Percentiles rank a stretch among this genome's conserved stretches.
These are phyloP conservation scores for Linanthus parryae DNA, from an alignment of 148 eudicot genomes.

Conservation along the genomic window DNA sequence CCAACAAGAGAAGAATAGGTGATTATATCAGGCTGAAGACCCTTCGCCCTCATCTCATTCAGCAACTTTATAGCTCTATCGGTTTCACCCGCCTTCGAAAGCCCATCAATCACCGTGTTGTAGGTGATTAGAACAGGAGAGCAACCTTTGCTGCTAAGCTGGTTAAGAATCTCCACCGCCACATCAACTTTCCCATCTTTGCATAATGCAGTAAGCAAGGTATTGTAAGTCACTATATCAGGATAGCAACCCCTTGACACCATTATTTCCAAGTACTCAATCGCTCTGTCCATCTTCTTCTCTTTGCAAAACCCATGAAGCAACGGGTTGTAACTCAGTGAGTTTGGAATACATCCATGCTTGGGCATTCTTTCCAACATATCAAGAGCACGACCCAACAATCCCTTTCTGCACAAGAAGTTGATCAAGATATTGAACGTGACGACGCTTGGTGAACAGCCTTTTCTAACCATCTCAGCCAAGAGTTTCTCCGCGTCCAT, in stretches of 20 bases:
- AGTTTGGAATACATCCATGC: constrained; percentile 57
- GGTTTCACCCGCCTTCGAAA: constrained; percentile 44
- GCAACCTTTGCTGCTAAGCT: constrained; percentile 52
- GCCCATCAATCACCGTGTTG: constrained; percentile 54
- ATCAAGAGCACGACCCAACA: constrained; percentile 61
- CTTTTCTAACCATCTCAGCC: constrained; percentile 55
- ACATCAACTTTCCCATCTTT: constrained; percentile 64
- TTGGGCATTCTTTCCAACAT: constrained; percentile 54
- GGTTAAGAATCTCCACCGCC: constrained; percentile 52
- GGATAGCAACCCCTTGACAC: constrained; percentile 66
- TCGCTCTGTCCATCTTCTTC: constrained; percentile 63
- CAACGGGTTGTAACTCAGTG: constrained; percentile 61
- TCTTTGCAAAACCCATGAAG: constrained; percentile 69
- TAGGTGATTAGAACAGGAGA: constrained; percentile 61
- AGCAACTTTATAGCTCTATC: constrained; percentile 39
- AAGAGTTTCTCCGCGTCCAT: constrained; percentile 54
- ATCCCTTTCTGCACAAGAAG: constrained; percentile 54
- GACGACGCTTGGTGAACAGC: constrained; percentile 58
- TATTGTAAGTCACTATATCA: constrained; percentile 71
- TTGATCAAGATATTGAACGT: constrained; percentile 69
- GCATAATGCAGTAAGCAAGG: constrained; percentile 59
- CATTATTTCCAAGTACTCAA: constrained; percentile 61
- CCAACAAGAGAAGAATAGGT: constrained; percentile 44
- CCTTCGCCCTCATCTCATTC: constrained; percentile 43
- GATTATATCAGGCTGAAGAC: constrained; percentile 49